Evolutionary conservation across 1,284 basidiomycete species (phyloP).

Genomic region (Neonothopanus nambi): DNA sequence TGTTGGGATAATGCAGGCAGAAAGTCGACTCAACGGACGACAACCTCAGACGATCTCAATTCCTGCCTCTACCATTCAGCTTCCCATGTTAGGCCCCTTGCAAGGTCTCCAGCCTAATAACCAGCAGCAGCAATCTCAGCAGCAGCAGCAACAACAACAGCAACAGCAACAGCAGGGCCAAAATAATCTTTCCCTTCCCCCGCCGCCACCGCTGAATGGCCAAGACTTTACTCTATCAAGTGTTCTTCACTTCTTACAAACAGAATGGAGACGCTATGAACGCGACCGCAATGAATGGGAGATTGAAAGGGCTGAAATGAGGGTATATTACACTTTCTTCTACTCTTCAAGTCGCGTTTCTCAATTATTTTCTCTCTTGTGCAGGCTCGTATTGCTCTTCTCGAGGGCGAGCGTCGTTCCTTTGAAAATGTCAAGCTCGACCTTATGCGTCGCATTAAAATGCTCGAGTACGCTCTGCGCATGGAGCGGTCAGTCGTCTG

Average conservation of each 20-base stretch:
- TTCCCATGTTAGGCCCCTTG: slow-evolving; percentile 70
- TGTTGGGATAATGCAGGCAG: not conserved
- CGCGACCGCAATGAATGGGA: slow-evolving; percentile 99
- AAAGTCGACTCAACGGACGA: not conserved
- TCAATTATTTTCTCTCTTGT: slow-evolving; percentile 25
- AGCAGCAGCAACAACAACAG: slow-evolving; percentile 38
- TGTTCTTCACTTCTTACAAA: slow-evolving; percentile 96
- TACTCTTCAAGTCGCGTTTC: slow-evolving; percentile 18
- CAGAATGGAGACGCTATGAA: slow-evolving; percentile 96
- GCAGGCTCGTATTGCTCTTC: slow-evolving; percentile 93
- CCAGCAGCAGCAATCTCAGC: slow-evolving; percentile 47
- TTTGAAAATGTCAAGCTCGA: slow-evolving; percentile 98
- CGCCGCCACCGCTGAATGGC: slow-evolving; percentile 74
- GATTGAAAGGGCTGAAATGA: slow-evolving; percentile 98
- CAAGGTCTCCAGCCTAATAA: slow-evolving; percentile 59
- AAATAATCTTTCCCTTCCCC: slow-evolving; percentile 60
- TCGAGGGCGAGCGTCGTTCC: slow-evolving; percentile 94
- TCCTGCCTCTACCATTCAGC: slow-evolving; percentile 41
- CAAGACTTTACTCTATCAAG: slow-evolving; percentile 92
- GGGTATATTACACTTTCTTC: slow-evolving; percentile 60
- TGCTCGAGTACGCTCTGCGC: slow-evolving; percentile 95
- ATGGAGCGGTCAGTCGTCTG: slow-evolving; percentile 79
- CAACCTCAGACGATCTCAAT: slow-evolving; percentile 15
- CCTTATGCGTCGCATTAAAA: slow-evolving; percentile 94
- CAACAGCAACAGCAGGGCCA: slow-evolving; percentile 55